Base-by-base conservation (phyloP, 192 early-diverging fungal species). In the Backusella morwellensis region DNA sequence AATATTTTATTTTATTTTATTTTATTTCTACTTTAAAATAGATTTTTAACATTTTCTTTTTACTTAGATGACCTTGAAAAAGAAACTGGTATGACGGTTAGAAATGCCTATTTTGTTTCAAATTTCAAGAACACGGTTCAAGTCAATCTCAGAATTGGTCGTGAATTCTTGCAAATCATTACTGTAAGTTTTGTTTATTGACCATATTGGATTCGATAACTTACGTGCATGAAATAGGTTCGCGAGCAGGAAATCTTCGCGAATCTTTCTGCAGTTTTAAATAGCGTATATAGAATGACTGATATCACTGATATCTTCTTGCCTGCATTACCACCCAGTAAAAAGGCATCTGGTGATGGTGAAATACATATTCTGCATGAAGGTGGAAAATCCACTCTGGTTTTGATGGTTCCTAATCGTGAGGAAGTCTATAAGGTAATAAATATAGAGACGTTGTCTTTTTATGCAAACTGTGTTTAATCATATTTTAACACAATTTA, bases 131-230 rank as follows among this genome's bases (percentile, higher is more conserved):
- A 85, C 26, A 83, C 87, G 17, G 75, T 91, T 72, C 92, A 92
- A n/a, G 94, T 94, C 34, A 87, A 87, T 59, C 85, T 97, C 68
- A 94, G 92, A 82, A 86, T 97, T 80, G 90, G 92, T 12, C 81
- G 84, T 12, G 95, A 97, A 56, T 88, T 86, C 7, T 88, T 98
- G 52, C 93, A 96, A 78, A 88, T 98, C 40, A 90, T 82, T 34
- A 85, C 86, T 69, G 85, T 86, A 78, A 74, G 77, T 63, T 56
- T 6, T 29, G 3, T 0, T 68, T 68, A 19, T 19, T 35, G 17
- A 9, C 35, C 11, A 36, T 4, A 36, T 35, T 36, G 35, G 14
- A 17, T 3, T 68, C 14, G 19, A 35, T 34, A 66, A 26, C 29
- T n/a, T 17, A 68, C 0, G 19, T 32, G 17, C 4, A 21, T 35